Conservation (phyloP, 768 basidiomycete species). For the Cystofilobasidium bisporidii region DNA sequence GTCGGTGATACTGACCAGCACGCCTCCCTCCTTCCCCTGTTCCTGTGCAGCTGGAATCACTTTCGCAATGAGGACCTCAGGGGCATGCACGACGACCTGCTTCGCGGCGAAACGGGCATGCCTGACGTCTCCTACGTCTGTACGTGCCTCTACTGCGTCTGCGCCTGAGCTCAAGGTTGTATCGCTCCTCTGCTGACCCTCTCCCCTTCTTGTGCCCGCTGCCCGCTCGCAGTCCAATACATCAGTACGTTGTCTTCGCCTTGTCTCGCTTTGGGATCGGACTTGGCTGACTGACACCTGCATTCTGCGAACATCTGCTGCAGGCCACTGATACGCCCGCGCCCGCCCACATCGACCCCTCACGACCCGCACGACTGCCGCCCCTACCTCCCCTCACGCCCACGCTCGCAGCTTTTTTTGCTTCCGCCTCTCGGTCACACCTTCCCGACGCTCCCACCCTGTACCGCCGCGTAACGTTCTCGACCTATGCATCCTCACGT, state of each 20-base stretch:
- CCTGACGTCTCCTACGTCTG: conserved; percentile 51
- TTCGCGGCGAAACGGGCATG: conserved; percentile 75
- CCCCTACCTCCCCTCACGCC: no score
- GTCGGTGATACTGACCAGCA: no score
- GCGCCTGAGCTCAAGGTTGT: not conserved
- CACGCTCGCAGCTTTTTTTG: no score
- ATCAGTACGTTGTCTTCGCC: not conserved
- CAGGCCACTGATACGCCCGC: conserved; percentile 3
- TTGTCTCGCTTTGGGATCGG: not conserved
- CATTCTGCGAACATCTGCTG: not conserved
- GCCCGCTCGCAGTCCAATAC: conserved; percentile 5
- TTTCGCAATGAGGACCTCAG: conserved; percentile 78
- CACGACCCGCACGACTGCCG: not conserved
- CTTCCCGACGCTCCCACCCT: no score
- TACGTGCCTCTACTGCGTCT: conserved; percentile 6
- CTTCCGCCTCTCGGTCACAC: no score
- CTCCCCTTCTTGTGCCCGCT: not conserved
- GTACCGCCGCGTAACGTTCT: no score
- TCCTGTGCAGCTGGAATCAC: conserved; percentile 80
- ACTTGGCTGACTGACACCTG: not conserved
- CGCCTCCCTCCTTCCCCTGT: no score
- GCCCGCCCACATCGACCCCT: not conserved
- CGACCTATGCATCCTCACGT: no score
- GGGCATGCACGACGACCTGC: conserved; percentile 87
- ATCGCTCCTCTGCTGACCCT: not conserved